Evolutionary conservation across 2,329 filamentous ascomycete genomes (phyloP), one percentile per base, ranked within the genome.

Genomic region (Hypomyces perniciosus): DNA sequence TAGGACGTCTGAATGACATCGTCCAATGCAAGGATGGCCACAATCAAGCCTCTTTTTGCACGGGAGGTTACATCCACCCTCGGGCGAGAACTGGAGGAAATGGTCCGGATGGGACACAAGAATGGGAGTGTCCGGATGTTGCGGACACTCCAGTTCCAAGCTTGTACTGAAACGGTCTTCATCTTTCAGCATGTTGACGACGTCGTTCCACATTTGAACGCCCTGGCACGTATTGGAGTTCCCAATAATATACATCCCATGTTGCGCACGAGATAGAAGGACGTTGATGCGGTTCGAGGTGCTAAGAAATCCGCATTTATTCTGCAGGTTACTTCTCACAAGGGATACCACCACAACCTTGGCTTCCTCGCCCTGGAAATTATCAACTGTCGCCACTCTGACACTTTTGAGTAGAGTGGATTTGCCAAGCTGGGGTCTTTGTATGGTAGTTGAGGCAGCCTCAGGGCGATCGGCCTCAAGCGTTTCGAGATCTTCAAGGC

Each of bases 361-460:
- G 2, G 81, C 82, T 59, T 91, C 86, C 61, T 91, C 86, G 0
- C 86, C 87, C 58, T 91, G 85, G 50, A 88, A 90, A 55, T 89
- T 90, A 62, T 88, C 84, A 0, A 89, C 77, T 0, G 84, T 89
- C 0, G 84, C 82, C 0, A 85, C 64, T 6, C 79, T 68, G 2
- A 86, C 62, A 2, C 68, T 69, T 20, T 77, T 68, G 0, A 75
- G 60, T 0, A 83, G 66, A 0, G 67, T 72, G 4, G 67, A 57
- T 34, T 62, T 61, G 9, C 49, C 40, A 4, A 57, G n/a, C 6
- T 42, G 20, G 20, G 31, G 38, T 6, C 58, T 58, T 35, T 20
- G 20, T 20, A 20, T 34, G 62, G 42, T 13, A 6, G 4, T 20
- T 33, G 27, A 5, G 20, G 12, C 4, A 6, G 2, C 5, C 9